phyloP scores from a whole-genome alignment of 1,284 basidiomycete species.

The Rhizoctonia solani region DNA sequence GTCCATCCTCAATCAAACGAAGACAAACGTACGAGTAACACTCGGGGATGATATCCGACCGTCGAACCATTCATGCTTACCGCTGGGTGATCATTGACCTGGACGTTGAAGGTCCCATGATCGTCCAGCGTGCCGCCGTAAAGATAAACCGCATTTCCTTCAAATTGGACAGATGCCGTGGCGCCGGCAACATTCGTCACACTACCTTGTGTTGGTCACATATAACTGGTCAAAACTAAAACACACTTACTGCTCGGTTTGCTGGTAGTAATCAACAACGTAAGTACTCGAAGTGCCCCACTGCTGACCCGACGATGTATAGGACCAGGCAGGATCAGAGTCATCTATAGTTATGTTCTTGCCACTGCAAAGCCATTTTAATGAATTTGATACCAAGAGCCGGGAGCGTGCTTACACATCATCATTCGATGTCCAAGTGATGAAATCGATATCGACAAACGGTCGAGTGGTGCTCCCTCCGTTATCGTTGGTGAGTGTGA shows the following conservation, averaged over 20 bases:
- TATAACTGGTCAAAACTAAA: neutral
- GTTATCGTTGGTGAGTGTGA: neutral
- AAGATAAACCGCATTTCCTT: slow-evolving; percentile 8
- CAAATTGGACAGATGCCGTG: neutral
- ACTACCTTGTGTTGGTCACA: neutral
- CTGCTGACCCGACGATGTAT: neutral
- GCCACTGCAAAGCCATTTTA: neutral
- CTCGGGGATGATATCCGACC: neutral
- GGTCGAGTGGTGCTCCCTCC: neutral
- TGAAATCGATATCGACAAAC: slow-evolving; percentile 21
- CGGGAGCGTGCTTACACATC: neutral
- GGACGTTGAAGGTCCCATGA: slow-evolving; percentile 21
- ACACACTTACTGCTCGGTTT: slow-evolving; percentile 12
- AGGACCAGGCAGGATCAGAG: neutral
- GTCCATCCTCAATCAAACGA: neutral
- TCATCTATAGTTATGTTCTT: slow-evolving; percentile 12
- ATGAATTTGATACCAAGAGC: neutral
- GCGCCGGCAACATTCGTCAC: slow-evolving; percentile 4
- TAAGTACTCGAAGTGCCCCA: neutral
- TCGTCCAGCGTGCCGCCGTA: slow-evolving; percentile 13
- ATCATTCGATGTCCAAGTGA: slow-evolving; percentile 25
- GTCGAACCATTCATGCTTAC: slow-evolving; percentile 4
- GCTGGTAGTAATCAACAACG: neutral
- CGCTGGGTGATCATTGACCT: neutral
- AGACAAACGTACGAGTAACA: slow-evolving; percentile 4